Base-by-base conservation (phyloP, 116 monocot genomes). In the Phalaenopsis hybrid region DNA sequence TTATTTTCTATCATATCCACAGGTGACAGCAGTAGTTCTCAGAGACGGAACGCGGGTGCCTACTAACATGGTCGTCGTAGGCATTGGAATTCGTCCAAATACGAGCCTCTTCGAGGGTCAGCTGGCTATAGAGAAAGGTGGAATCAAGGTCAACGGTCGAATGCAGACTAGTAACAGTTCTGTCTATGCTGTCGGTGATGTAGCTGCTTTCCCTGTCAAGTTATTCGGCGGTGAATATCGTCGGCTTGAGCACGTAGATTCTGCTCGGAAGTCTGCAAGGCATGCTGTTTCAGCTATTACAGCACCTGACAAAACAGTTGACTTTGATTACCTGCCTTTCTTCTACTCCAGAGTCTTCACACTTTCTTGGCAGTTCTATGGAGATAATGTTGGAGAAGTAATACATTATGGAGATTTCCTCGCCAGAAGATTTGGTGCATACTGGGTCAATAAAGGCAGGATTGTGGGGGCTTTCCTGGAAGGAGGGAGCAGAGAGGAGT, bases 261-360 rank as follows among this genome's bases (percentile, higher is more conserved):
- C 92, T 0, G 96, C 96, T 18, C 83, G 96, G 5, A 88, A 89
- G 76, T 88, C 96, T 3, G 94, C 94, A 8, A 86, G 86, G 80
- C 96, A 96, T 45, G 94, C 91, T 28, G 94, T 96, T 21, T 63
- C 92, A 25, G 85, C 92, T 44, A 90, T 94, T 15, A 84, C 92
- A 85, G 45, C 75, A 4, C 81, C 89, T 1, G 75, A 84, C 6
- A 85, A 75, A 41, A 89, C 88, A 13, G 81, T 81, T 5, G 91
- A 96, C 78, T 59, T 96, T n/a, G 91, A 96, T 65, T 89, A 94
- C 78, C 37, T 96, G 48, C 96, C 96, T 9, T 96, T 94, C 86
- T 96, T 96, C 59, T 96, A 96, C 87, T 96, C 96, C n/a, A 83
- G 96, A 82, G 96, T 96, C 15, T 96, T 96, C 84, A 80, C 87